Evolutionary conservation across 225 moss, liverwort and hornwort species (phyloP).

Genomic region (Physcomitrium patens): DNA sequence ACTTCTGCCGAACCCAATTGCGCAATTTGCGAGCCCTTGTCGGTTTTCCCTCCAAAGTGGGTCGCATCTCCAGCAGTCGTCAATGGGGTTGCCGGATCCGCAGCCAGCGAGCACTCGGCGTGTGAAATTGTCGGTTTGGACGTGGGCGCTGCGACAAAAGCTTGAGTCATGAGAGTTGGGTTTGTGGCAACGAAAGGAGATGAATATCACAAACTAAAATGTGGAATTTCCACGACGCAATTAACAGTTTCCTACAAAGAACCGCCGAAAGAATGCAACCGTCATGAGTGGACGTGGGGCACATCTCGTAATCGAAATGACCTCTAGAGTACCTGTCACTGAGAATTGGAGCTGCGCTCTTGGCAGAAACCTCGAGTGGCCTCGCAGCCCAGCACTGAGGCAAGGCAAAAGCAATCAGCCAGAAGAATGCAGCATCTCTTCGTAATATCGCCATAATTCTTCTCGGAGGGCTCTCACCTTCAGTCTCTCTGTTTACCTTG

Average conservation of each 20-base stretch:
- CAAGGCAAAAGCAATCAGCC: slow-evolving; percentile 29
- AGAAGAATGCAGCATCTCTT: slow-evolving; percentile 25
- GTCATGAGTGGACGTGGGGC: no score
- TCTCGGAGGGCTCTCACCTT: no score
- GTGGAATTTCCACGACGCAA: no score
- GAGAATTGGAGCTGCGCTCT: neutral
- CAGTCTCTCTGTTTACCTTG: no score
- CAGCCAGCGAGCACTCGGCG: slow-evolving; percentile 47
- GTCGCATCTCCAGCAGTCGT: slow-evolving; percentile 67
- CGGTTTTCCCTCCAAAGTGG: slow-evolving; percentile 35
- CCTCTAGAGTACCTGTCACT: slow-evolving; percentile 26
- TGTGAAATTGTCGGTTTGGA: slow-evolving; percentile 38
- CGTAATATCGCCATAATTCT: slow-evolving; percentile 10
- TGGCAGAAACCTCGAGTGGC: slow-evolving; percentile 30
- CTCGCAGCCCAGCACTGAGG: slow-evolving; percentile 36
- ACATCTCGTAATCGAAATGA: no score
- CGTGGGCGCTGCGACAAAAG: slow-evolving; percentile 9
- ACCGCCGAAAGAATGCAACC: no score
- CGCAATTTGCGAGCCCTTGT: slow-evolving; percentile 50
- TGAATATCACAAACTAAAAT: neutral
- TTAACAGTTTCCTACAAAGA: no score
- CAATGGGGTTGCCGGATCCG: slow-evolving; percentile 60
- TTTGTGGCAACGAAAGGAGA: neutral
- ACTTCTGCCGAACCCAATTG: slow-evolving; percentile 50
- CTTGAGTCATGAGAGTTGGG: slow-evolving; percentile 1